Base-by-base conservation (phyloP, 495 filamentous ascomycete genomes). In the Talaromyces liani region DNA sequence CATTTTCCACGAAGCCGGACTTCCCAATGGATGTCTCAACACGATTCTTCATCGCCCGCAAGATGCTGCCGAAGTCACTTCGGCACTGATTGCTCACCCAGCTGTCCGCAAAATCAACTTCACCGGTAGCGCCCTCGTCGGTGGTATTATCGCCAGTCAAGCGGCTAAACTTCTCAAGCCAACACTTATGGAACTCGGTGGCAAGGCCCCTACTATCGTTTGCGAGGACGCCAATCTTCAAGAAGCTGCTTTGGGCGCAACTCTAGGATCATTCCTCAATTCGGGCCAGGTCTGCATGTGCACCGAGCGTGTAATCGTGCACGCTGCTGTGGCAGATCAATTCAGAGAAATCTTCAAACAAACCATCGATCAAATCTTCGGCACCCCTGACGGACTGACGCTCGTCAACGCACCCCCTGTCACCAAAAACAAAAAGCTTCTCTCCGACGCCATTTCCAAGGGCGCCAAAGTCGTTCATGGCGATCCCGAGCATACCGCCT, bases 211-310 rank as follows among this genome's bases (percentile, higher is more conserved):
- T 4, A 82, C 82, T 0, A 76, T 88, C 60, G 80, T 88, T 1
- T 72, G 85, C 54, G 81, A 85, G 31, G 85, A 87, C 67, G 85
- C 85, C 18, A 74, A 87, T 61, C 63, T 87, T 27, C 76, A 84
- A 16, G 78, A 79, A 61, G 85, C 85, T 10, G 85, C 83, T 6
- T 68, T 75, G 39, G 73, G 74, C 61, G 83, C 80, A 61, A 77
- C 81, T 1, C 36, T 81, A 29, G 80, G 85, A 34, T 74, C 83
- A 0, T 85, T 85, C 64, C 66, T 85, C 69, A 80, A 86, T 55
- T 77, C 84, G 24, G 93, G 93, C 1, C 93, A 97, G 79, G 85
- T 95, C 58, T 97, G 93, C 79, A 94, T 97, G 93, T 84, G 86
- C 2, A 96, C 92, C 0, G 93, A 97, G 77, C 85, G 89, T 27